These are phyloP conservation scores for Funneliformis mosseae DNA, from an alignment of 192 early-diverging fungal species.

Conservation along the genomic window DNA sequence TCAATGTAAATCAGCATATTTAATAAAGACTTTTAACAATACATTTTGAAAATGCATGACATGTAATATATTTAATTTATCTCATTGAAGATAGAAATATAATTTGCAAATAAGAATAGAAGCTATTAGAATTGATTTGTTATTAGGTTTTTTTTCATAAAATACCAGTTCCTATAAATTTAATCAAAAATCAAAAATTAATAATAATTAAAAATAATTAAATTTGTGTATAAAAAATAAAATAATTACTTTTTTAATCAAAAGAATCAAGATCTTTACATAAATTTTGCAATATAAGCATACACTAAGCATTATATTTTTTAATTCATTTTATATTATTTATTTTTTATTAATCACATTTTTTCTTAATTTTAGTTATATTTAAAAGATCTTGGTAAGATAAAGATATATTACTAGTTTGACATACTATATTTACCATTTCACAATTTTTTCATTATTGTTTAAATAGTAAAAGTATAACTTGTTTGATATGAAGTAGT, in stretches of 20 bases:
- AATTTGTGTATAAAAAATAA: background rate
- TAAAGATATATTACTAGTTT: background rate
- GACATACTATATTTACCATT: background rate
- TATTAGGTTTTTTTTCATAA: background rate
- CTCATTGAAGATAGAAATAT: background rate
- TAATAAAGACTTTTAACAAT: background rate
- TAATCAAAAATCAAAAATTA: too few species aligned
- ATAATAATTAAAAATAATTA: background rate
- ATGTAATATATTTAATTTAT: background rate
- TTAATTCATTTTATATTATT: background rate
- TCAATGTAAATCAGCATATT: background rate
- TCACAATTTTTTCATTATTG: constrained; percentile 7
- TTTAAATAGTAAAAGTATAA: background rate
- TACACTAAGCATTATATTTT: background rate
- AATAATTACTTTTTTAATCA: constrained; percentile 1
- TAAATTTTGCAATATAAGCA: background rate
- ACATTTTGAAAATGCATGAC: constrained; percentile 1
- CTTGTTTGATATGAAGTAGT: background rate
- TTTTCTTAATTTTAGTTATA: background rate
- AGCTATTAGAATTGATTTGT: background rate
- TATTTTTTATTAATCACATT: background rate
- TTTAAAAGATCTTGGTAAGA: background rate
- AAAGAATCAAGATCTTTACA: background rate
- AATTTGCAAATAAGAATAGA: background rate
- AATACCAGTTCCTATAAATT: background rate